Evolutionary conservation across 805 yeast species (phyloP), one percentile per base, ranked within the genome.

Genomic region (Danielozyma ontarioensis): DNA sequence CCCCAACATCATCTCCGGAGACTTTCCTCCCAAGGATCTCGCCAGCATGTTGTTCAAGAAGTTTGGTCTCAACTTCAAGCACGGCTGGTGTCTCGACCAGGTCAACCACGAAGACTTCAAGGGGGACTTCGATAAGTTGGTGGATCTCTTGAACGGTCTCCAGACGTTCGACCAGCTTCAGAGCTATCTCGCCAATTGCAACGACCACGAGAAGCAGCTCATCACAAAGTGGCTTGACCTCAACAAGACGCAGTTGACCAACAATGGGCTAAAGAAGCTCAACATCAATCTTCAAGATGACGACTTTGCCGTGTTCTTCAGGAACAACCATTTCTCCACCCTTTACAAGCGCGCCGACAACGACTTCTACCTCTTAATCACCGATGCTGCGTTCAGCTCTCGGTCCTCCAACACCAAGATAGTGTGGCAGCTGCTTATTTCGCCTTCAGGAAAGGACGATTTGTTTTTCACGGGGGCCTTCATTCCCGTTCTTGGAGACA

Each of bases 261-360:
- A 61, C 1, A 59, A 64, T 30, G 98, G 98, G 0, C 53, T 84
- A 11, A 36, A 51, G 1, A 60, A 61, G 33, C 53, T 84, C 40
- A 61, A 63, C 38, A 53, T 58, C 4, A 48, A 66, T 3, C 51
- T 85, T 17, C 50, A 56, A 1, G 68, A 70, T 12, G 78, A 78
- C 27, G 71, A 79, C 5, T 68, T 80, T 35, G 74, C 80, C 1
- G 77, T 90, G 0, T 73, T 90, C 40, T 93, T 89, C 63, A 71
- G 97, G 50, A 90, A 93, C 57, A 89, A 93, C 55, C 96, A 88
- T 55, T 90, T 85, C 57, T 74, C 74, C 42, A 86, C 96, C 0
- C 52, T 89, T 8, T 72, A 67, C 45, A 80, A 79, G 48, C 53
- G 55, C 15, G 56, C 53, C 13, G 59, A 57, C 26, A 66, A 65